Conservation (phyloP, 345 rosid genomes). For the Stellera chamaejasme region DNA sequence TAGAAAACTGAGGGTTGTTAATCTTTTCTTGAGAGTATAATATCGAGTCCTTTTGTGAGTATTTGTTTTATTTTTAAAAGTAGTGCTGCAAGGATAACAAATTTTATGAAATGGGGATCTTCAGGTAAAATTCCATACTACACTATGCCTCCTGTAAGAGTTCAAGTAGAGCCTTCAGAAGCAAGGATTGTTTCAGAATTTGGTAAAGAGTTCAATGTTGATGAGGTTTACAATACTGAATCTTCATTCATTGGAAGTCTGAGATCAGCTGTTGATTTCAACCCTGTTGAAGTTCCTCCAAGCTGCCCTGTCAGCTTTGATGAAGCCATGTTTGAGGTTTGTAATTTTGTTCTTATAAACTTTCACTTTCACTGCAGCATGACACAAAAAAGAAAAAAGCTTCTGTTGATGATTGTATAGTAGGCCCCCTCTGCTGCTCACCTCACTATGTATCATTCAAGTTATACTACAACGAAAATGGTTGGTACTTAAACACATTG, state of each 20-base stretch:
- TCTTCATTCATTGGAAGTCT: slow-evolving; percentile 86
- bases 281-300: slow-evolving; percentile 70
- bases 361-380: too few relatives aligned
- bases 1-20: too few relatives aligned
- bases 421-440: not conserved
- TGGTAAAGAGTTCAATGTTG: slow-evolving; percentile 71
- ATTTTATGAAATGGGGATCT: not conserved
- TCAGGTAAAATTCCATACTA: slow-evolving; percentile 88
- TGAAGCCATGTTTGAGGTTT: slow-evolving; percentile 71
- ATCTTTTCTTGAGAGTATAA: not conserved
- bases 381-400: too few relatives aligned
- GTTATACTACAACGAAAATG: not conserved
- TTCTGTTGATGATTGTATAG: not conserved
- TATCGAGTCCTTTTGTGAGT: not conserved
- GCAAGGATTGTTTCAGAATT: slow-evolving; percentile 63
- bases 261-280: slow-evolving; percentile 56
- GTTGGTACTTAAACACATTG: too few relatives aligned
- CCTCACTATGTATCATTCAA: not conserved
- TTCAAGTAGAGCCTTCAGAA: slow-evolving; percentile 62
- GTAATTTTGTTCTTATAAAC: slow-evolving; percentile 10
- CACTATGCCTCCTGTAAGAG: slow-evolving; percentile 75
- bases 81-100: too few relatives aligned
- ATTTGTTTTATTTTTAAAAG: too few relatives aligned
- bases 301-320: slow-evolving; percentile 56
- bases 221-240: slow-evolving; percentile 77